Evolutionary conservation across 352 stramenopile species (phyloP), one percentile per base, ranked within the genome.

Genomic region (Pythium oligandrum): DNA sequence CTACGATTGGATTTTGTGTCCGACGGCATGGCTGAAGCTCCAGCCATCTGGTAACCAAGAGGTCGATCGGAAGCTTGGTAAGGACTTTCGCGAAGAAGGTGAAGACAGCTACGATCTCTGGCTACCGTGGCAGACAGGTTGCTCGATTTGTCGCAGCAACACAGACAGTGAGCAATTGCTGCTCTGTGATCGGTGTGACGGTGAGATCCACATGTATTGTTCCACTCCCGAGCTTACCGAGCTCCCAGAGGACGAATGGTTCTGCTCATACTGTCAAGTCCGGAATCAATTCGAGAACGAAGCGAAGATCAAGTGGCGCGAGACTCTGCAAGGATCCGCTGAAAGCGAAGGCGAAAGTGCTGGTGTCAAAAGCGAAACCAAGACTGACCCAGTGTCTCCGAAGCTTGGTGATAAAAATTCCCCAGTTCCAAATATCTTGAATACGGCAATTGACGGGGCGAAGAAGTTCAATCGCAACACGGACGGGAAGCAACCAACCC

Each of bases 131-230:
- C 71, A 90, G 48, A 73, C 70, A 9, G 84, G 86, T 1, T 96
- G 86, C 55, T 82, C 70, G 35, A 75, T 91, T 3, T 96, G 86
- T 36, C 72, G 71, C 30, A 90, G 61, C 55, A 90, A 85, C 50
- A 61, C 76, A 40, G 74, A 94, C 53, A 88, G 66, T n/a, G 82
- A 93, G 0, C 60, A 92, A 51, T 63, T 94, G 4, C 58, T 96
- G 30, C 51, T 96, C 26, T 96, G 86, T 51, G 86, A 96, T 51
- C 72, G 76, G n/a, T 96, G 86, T 51, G 86, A 96, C 60, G 79
- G 79, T 6, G 86, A 96, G 53, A 85, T 92, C 34, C 86, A 96
- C 66, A 91, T 94, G 76, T 75, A 80, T 34, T 96, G 86, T 55
- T 77, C 78, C 8, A 87, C 74, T 1, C 83, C 83, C 9, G 69